Conservation (phyloP, 176 grass and related monocot species). For the Hsuehochloa calcarea region DNA sequence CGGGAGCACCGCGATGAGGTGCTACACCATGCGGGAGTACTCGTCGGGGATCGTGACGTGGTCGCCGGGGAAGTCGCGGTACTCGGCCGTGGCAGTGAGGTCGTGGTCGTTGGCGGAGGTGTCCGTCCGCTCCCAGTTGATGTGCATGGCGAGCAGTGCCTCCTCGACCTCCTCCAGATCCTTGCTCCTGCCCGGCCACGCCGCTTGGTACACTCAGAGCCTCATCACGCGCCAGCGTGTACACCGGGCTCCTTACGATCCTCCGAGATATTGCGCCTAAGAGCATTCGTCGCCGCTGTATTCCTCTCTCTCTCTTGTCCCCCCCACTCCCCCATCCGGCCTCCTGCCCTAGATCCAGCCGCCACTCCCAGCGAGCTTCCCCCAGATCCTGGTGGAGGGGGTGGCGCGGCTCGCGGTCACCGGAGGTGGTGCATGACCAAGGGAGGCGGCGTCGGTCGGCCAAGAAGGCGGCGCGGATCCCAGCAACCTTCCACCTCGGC, state of each 20-base stretch:
- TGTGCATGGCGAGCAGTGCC: constrained; percentile 62
- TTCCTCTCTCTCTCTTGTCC: too few relatives aligned
- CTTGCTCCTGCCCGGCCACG: background rate
- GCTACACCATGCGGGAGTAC: constrained; percentile 62
- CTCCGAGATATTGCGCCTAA: background rate
- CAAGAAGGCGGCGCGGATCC: too few relatives aligned
- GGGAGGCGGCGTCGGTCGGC: too few relatives aligned
- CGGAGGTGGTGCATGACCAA: too few relatives aligned
- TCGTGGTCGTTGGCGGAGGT: constrained; percentile 68
- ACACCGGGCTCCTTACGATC: constrained; percentile 65
- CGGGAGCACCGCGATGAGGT: constrained; percentile 44
- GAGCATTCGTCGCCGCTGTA: too few relatives aligned
- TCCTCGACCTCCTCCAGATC: constrained; percentile 57
- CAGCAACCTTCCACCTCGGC: too few relatives aligned
- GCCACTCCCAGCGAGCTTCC: too few relatives aligned
- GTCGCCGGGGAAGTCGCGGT: constrained; percentile 76
- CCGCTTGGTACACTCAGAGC: constrained; percentile 48
- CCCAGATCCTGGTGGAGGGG: too few relatives aligned
- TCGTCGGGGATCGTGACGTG: constrained; percentile 74
- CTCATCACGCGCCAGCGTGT: constrained; percentile 54
- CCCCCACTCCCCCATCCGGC: too few relatives aligned
- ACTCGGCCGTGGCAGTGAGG: constrained; percentile 76
- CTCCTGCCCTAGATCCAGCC: too few relatives aligned
- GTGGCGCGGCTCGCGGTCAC: too few relatives aligned
- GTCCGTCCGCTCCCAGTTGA: constrained; percentile 55